Percentiles rank a stretch among this genome's conserved stretches.
Conservation (phyloP, 2,329 filamentous ascomycete species). For the Penicillium brevicompactum region DNA sequence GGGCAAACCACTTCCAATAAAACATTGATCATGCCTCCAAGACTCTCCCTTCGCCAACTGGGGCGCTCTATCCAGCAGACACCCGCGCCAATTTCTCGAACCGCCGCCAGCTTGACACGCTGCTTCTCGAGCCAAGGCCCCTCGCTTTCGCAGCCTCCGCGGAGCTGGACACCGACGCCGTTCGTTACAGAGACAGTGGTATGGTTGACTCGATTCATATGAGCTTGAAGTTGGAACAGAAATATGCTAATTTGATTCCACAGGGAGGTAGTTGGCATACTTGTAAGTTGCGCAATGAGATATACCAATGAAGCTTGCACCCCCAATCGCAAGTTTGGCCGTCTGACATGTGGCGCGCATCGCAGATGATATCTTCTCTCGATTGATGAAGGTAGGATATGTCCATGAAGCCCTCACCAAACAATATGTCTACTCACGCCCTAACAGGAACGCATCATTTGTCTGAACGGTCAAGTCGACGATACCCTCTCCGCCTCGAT, state of each 20-base stretch:
- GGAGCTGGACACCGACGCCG: constrained; percentile 54
- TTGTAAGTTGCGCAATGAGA: constrained; percentile 56
- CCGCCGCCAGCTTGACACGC: constrained; percentile 17
- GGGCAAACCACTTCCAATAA: not conserved
- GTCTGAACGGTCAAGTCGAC: constrained; percentile 88
- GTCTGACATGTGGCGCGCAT: constrained; percentile 19
- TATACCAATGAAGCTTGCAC: constrained; percentile 23
- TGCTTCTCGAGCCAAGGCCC: constrained; percentile 34
- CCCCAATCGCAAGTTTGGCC: not conserved
- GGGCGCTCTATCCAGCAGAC: constrained; percentile 18
- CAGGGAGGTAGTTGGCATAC: constrained; percentile 77
- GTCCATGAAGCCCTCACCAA: constrained; percentile 14
- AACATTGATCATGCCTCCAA: constrained; percentile 26
- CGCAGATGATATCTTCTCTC: constrained; percentile 78
- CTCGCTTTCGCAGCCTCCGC: constrained; percentile 35
- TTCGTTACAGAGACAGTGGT: constrained; percentile 59
- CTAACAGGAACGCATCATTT: constrained; percentile 85
- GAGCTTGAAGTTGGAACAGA: not conserved
- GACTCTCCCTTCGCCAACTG: constrained; percentile 25
- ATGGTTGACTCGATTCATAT: constrained; percentile 35
- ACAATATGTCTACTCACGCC: constrained; percentile 33
- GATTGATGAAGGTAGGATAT: constrained; percentile 67
- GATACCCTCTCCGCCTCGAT: constrained; percentile 89
- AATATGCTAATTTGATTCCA: constrained; percentile 23
- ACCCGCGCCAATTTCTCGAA: constrained; percentile 6